A percentile compares a stretch with the other conserved stretches of the same genome.
Evolutionary conservation across 768 basidiomycete genomes (phyloP).

Genomic region (Termitomyces sp.): DNA sequence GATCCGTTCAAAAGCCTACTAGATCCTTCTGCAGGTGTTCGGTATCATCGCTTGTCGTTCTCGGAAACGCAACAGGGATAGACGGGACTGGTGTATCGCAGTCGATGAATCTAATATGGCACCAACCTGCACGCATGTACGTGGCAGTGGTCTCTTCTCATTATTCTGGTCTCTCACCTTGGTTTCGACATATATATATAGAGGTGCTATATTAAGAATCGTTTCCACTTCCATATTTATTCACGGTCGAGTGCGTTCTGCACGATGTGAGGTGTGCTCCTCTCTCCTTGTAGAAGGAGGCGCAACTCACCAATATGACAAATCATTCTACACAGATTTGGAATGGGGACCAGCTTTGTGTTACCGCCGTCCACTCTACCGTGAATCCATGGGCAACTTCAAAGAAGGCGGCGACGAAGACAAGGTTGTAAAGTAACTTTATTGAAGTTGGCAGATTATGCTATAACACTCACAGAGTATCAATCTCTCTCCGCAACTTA

Average conservation of each 20-base stretch:
- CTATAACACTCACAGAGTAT: background rate
- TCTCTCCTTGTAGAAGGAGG: background rate
- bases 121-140: slow-evolving; percentile 36
- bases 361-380: slow-evolving; percentile 42
- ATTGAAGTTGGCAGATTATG: background rate
- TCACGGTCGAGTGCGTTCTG: slow-evolving; percentile 37
- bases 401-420: slow-evolving; percentile 4
- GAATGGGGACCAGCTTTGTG: slow-evolving; percentile 36
- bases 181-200: slow-evolving; percentile 13
- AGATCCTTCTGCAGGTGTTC: slow-evolving; percentile 32
- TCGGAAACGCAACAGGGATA: slow-evolving; percentile 34
- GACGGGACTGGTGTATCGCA: slow-evolving; percentile 48
- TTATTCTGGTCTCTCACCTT: slow-evolving; percentile 1
- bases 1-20: background rate
- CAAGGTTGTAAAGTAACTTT: slow-evolving; percentile 4
- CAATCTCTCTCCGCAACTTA: background rate
- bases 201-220: slow-evolving; percentile 39
- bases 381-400: slow-evolving; percentile 23
- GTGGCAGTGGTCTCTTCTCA: slow-evolving; percentile 8
- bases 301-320: background rate
- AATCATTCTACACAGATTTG: slow-evolving; percentile 31
- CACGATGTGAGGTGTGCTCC: slow-evolving; percentile 39
- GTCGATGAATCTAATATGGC: slow-evolving; percentile 49
- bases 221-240: slow-evolving; percentile 38
- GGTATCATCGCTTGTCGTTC: slow-evolving; percentile 36